Conservation (phyloP, 305 asterid species). For the Fraxinus platypoda region DNA sequence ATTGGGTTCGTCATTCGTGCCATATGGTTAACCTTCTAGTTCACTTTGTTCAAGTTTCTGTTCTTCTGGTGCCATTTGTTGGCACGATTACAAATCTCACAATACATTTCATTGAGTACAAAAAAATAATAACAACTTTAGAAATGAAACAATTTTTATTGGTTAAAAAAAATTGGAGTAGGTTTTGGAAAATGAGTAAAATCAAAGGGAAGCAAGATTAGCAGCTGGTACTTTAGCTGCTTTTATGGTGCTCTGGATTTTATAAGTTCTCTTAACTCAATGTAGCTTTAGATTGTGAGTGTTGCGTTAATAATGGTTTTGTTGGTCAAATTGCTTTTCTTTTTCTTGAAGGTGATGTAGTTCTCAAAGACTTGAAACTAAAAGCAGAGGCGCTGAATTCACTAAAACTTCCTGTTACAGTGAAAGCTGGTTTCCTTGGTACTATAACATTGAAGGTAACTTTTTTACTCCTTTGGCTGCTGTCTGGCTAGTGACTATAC, state of each 20-base stretch:
- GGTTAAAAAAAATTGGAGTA: background rate
- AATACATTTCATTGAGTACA: background rate
- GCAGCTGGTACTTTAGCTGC: background rate
- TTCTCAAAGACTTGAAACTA: slow-evolving; percentile 85
- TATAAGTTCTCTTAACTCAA: slow-evolving; percentile 13
- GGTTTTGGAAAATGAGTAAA: background rate
- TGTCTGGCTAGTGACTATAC: slow-evolving; percentile 18
- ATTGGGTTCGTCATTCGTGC: background rate
- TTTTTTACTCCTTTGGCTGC: slow-evolving; percentile 9
- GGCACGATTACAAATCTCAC: background rate
- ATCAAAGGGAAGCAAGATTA: background rate
- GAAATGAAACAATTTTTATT: background rate
- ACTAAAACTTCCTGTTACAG: slow-evolving; percentile 86
- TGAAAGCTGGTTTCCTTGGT: slow-evolving; percentile 94
- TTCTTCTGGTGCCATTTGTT: background rate
- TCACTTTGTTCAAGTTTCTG: background rate
- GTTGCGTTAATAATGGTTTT: slow-evolving; percentile 13
- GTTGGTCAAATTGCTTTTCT: slow-evolving; percentile 20
- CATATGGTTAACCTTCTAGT: background rate
- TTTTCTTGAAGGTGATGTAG: slow-evolving; percentile 76
- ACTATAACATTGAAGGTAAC: slow-evolving; percentile 90
- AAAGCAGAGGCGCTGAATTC: slow-evolving; percentile 96
- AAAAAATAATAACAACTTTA: background rate
- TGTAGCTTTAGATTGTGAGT: slow-evolving; percentile 17
- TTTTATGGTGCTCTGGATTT: background rate